A percentile compares a stretch with the other conserved stretches of the same genome.
Conservation (phyloP, 345 rosid species). For the Murraya paniculata region DNA sequence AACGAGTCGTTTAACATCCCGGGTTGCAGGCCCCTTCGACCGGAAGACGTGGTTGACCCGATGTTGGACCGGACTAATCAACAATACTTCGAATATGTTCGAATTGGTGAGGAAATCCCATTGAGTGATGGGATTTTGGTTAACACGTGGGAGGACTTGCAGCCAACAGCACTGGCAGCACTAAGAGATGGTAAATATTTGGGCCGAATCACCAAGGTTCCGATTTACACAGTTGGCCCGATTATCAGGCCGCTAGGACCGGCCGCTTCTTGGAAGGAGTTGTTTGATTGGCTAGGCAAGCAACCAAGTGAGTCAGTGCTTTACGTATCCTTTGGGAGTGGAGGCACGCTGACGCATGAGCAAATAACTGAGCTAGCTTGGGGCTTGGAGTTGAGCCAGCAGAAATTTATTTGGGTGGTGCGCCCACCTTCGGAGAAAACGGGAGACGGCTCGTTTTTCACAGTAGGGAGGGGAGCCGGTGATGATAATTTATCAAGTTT, state of each 20-base stretch:
- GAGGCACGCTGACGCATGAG: constrained; percentile 50
- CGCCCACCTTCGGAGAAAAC: constrained; percentile 36
- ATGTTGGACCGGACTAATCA: constrained; percentile 32
- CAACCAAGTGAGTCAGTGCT: constrained; percentile 49
- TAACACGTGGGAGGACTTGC: constrained; percentile 60
- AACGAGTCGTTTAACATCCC: constrained; percentile 44
- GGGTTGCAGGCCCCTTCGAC: constrained; percentile 50
- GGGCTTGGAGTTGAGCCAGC: constrained; percentile 59
- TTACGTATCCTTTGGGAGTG: constrained; percentile 70
- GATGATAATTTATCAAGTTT: constrained; percentile 15
- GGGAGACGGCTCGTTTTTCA: constrained; percentile 27
- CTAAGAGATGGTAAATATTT: constrained; percentile 22
- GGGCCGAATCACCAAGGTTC: constrained; percentile 24
- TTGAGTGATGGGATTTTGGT: constrained; percentile 52
- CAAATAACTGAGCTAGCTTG: constrained; percentile 59
- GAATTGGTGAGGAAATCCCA: constrained; percentile 1
- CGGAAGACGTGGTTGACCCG: constrained; percentile 38
- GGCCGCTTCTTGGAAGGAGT: background rate
- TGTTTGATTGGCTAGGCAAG: constrained; percentile 47
- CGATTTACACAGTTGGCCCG: constrained; percentile 54
- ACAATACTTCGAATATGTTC: background rate
- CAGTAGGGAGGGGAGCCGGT: background rate
- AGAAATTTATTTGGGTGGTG: constrained; percentile 62
- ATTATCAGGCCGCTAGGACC: constrained; percentile 16
- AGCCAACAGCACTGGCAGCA: constrained; percentile 38